Evolutionary conservation across 768 basidiomycete species (phyloP).

Genomic region (Boletellus ananiceps): DNA sequence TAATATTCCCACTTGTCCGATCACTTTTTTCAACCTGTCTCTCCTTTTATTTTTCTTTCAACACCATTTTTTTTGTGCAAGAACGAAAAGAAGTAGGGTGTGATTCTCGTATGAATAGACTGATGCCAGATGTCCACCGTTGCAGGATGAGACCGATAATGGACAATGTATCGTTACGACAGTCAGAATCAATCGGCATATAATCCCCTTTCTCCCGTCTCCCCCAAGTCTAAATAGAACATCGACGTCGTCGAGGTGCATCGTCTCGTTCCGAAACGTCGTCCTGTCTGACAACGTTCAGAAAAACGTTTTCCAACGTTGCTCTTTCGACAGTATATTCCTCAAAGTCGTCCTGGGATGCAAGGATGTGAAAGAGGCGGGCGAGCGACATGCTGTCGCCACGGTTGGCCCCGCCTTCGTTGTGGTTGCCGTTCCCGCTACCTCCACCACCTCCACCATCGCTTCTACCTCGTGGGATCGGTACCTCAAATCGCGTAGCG

Average conservation of each 20-base stretch:
- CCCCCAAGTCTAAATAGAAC: conserved; percentile 2
- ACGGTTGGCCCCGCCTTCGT: background rate
- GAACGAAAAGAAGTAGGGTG: conserved; percentile 4
- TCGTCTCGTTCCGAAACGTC: conserved; percentile 49
- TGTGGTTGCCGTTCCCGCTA: too few relatives aligned
- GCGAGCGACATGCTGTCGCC: conserved; percentile 43
- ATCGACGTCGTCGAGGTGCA: background rate
- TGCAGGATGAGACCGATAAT: too few relatives aligned
- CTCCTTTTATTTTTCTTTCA: background rate
- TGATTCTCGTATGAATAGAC: background rate
- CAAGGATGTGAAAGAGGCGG: conserved; percentile 53
- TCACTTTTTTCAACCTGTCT: conserved; percentile 4
- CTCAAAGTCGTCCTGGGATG: conserved; percentile 47
- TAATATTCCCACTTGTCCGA: conserved; percentile 19
- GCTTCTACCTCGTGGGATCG: conserved; percentile 32
- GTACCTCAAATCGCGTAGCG: conserved; percentile 72
- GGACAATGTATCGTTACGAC: too few relatives aligned
- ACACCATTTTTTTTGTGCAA: background rate
- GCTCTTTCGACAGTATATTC: conserved; percentile 72
- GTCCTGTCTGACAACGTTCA: conserved; percentile 64
- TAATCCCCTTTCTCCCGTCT: too few relatives aligned
- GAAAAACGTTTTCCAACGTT: conserved; percentile 66
- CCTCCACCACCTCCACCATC: too few relatives aligned
- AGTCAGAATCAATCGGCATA: too few relatives aligned
- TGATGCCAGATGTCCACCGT: background rate